Base-by-base conservation (phyloP, 306 rosid genomes). In the Boehmeria nivea region DNA sequence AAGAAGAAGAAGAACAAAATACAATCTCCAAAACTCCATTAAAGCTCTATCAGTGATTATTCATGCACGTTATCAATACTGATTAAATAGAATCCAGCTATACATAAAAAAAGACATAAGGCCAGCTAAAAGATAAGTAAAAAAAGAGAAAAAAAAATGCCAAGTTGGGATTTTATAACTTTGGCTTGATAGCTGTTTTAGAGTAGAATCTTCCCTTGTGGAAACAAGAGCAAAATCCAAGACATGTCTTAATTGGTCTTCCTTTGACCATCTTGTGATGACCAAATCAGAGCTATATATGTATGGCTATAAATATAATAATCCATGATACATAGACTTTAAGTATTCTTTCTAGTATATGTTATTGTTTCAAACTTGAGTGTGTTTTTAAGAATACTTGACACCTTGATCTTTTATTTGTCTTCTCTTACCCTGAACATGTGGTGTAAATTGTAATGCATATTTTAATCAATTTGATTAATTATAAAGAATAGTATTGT, bases 1-100 rank as follows among this genome's bases (percentile, higher is more conserved):
- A n/a, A n/a, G n/a, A n/a, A n/a, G n/a, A n/a, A n/a, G 61, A 25
- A 70, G 36, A 31, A 31, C 36, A 12, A 66, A 54, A 31, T 19
- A 61, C 11, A 69, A 13, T 10, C 51, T 23, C 70, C 43, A 57
- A 27, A 56, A 36, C 69, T 53, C 66, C 78, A 73, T 67, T 39
- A 15, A 15, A n/a, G 2, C 12, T 31, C 36, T 2, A 4, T 31
- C 1, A 31, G 36, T 31, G 36, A 31, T 31, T 20, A 48, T 18
- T 17, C 40, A 13, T 0, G 37, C 37, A 70, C 26, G 14, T 19
- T 34, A n/a, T 18, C n/a, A n/a, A n/a, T 9, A 43, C 36, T 12
- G 50, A 25, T 51, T 12, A 33, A 18, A 42, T 21, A 33, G 24
- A 48, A 14, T 19, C 14, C 12, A 18, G 38, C n/a, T n/a, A 54